Conservation (phyloP, 202 grass and related monocot species). For the Zoysia matrella region DNA sequence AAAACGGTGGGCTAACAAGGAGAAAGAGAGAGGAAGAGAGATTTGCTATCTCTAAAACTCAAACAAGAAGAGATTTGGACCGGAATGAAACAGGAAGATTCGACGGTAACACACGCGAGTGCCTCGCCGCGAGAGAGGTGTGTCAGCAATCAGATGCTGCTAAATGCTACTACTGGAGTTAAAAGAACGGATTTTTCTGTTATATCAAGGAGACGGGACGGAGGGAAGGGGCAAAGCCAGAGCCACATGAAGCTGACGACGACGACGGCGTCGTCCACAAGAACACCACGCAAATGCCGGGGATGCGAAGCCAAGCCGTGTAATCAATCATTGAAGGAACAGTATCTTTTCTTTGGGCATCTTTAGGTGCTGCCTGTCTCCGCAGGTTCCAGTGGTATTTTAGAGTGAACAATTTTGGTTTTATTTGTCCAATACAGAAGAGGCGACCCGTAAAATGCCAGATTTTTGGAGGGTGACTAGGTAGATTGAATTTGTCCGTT, state of each 20-base stretch:
- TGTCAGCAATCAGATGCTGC: constrained; percentile 33
- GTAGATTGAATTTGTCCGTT: background rate
- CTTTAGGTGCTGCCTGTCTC: background rate
- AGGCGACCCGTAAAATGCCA: constrained; percentile 40
- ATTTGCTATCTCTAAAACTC: background rate
- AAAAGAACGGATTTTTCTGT: constrained; percentile 24
- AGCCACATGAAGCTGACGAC: constrained; percentile 57
- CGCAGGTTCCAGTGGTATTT: no score
- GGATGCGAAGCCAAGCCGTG: constrained; percentile 12
- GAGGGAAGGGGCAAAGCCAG: background rate
- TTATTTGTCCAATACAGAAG: constrained; percentile 22
- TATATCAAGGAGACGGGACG: constrained; percentile 14
- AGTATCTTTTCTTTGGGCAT: constrained; percentile 36
- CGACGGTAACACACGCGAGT: no score
- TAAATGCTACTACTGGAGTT: constrained; percentile 25
- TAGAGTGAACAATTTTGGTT: constrained; percentile 27
- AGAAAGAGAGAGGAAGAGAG: background rate
- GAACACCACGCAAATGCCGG: constrained; percentile 54
- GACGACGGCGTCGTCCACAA: constrained; percentile 55
- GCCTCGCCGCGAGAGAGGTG: background rate
- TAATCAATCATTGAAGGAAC: constrained; percentile 51
- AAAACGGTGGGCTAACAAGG: background rate
- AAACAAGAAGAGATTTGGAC: background rate
- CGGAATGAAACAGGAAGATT: no score
- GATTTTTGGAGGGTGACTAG: constrained; percentile 29